Evolutionary conservation across 805 yeast genomes (phyloP).

Genomic region (Zygosaccharomyces bisporus): DNA sequence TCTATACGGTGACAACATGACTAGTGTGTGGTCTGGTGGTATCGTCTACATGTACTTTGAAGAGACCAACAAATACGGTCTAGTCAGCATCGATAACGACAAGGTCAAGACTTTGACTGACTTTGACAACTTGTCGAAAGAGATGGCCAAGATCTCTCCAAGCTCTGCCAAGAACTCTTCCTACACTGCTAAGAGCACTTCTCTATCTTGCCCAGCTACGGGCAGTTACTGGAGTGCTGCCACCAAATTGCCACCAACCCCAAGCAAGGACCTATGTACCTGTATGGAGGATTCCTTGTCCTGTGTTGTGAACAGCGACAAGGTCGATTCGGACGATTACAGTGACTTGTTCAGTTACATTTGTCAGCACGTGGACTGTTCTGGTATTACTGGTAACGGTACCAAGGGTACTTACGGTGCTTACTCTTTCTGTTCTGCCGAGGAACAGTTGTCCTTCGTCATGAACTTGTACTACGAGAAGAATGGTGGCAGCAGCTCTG

Average conservation of each 20-base stretch:
- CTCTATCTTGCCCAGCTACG: slow-evolving; percentile 60
- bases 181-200: slow-evolving; percentile 41
- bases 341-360: slow-evolving; percentile 53
- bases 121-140: slow-evolving; percentile 57
- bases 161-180: slow-evolving; percentile 42
- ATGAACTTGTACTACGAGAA: slow-evolving; percentile 60
- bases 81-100: slow-evolving; percentile 50
- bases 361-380: slow-evolving; percentile 57
- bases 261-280: slow-evolving; percentile 57
- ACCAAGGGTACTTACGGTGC: slow-evolving; percentile 65
- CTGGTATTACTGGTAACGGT: slow-evolving; percentile 61
- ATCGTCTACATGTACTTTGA: slow-evolving; percentile 82
- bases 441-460: slow-evolving; percentile 61
- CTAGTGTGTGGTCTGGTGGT: slow-evolving; percentile 87
- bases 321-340: slow-evolving; percentile 55
- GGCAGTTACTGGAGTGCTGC: slow-evolving; percentile 60
- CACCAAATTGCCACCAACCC: slow-evolving; percentile 74
- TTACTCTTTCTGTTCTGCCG: slow-evolving; percentile 64
- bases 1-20: slow-evolving; percentile 63
- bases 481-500: slow-evolving; percentile 43
- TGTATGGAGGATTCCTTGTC: slow-evolving; percentile 54
- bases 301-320: slow-evolving; percentile 60
- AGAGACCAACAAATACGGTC: slow-evolving; percentile 72
- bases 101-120: slow-evolving; percentile 59
- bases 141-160: slow-evolving; percentile 55